Evolutionary conservation across 2,329 filamentous ascomycete genomes (phyloP), one percentile per base, ranked within the genome.

Genomic region (Aplosporella prunicola): DNA sequence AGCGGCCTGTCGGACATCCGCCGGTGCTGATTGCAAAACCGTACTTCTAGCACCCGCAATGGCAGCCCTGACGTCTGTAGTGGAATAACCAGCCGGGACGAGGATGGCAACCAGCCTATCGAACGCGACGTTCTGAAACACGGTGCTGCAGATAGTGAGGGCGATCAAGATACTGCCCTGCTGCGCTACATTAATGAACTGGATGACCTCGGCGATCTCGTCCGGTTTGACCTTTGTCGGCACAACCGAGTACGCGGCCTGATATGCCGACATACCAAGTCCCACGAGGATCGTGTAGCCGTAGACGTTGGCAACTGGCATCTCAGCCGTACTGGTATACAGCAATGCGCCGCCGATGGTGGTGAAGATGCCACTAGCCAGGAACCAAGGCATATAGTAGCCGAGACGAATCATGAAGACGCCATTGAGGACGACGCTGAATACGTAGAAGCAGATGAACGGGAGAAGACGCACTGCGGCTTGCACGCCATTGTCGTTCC

Each of bases 341-440:
- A 59, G 50, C 4, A 63, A 44, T 0, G 53, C 55, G 9, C 22
- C 22, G 8, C 22, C 22, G 22, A 24, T 24, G 8, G 22, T 24
- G 8, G 15, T 4, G 13, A n/a, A n/a, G n/a, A n/a, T n/a, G n/a
- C n/a, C n/a, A n/a, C n/a, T n/a, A n/a, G n/a, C n/a, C n/a, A n/a
- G n/a, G n/a, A n/a, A n/a, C n/a, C n/a, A n/a, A n/a, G n/a, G n/a
- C n/a, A n/a, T n/a, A n/a, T n/a, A n/a, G n/a, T n/a, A n/a, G n/a
- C n/a, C n/a, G n/a, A n/a, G n/a, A n/a, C n/a, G n/a, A n/a, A n/a
- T n/a, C 25, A 72, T 54, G 2, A 64, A 30, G 5, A 46, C 50
- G 6, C 66, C 66, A 20, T 58, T 60, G 8, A 58, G 18, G 35
- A 66, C 49, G 14, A 57, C 51, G 26, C 50, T 46, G 25, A 58